phyloP scores from a whole-genome alignment of 768 basidiomycete species.

The Terana coerulea region DNA sequence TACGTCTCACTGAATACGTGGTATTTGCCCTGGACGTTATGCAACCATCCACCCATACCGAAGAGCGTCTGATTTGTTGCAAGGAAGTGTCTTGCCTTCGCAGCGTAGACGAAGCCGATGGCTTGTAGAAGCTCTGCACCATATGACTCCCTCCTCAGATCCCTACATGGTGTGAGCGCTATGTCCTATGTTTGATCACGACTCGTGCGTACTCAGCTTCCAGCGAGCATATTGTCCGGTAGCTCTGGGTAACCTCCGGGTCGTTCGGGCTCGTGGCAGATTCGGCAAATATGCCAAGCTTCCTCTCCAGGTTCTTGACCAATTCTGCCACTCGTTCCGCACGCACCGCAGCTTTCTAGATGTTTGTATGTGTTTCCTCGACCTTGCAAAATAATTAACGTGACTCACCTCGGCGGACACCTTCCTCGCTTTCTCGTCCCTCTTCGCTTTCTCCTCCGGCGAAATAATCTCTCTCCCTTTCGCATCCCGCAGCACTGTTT shows the following conservation, averaged over 20 bases:
- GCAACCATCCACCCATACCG: slow-evolving; percentile 90
- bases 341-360: slow-evolving; percentile 76
- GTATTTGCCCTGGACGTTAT: slow-evolving; percentile 89
- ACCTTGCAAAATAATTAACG: slow-evolving; percentile 2
- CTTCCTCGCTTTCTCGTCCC: slow-evolving; percentile 68
- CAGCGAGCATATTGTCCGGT: slow-evolving; percentile 71
- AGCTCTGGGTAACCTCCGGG: slow-evolving; percentile 64
- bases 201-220: slow-evolving; percentile 69
- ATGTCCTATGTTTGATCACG: background rate
- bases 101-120: slow-evolving; percentile 80
- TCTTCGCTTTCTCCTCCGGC: slow-evolving; percentile 38
- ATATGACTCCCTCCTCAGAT: slow-evolving; percentile 82
- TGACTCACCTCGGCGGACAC: slow-evolving; percentile 61
- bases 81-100: slow-evolving; percentile 80
- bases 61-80: slow-evolving; percentile 67
- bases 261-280: slow-evolving; percentile 70
- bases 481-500: slow-evolving; percentile 43
- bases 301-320: slow-evolving; percentile 73
- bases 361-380: slow-evolving; percentile 10
- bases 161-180: slow-evolving; percentile 36
- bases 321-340: slow-evolving; percentile 73
- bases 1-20: slow-evolving; percentile 93
- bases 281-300: slow-evolving; percentile 85
- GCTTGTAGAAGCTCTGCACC: slow-evolving; percentile 83
- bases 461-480: slow-evolving; percentile 40